Evolutionary conservation across 1,284 basidiomycete genomes (phyloP), one percentile per base, ranked within the genome.

Genomic region (Kalmanozyma brasiliensis): DNA sequence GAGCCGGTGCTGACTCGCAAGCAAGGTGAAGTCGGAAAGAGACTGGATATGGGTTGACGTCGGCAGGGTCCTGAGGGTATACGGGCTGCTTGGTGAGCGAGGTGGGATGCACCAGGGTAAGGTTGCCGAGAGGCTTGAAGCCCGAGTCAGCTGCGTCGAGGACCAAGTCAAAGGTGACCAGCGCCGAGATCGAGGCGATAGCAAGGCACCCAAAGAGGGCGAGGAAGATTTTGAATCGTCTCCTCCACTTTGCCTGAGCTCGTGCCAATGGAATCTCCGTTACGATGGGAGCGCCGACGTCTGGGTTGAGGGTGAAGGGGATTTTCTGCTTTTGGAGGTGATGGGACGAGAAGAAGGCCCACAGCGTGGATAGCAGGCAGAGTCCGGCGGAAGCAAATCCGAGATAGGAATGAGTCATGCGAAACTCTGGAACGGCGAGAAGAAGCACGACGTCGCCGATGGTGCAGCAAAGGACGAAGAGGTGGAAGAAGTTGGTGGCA

Each of bases 111-210:
- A 74, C 68, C 23, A 56, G 23, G 8, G 68, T 67, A 33, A 61
- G 68, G 23, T 74, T 66, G 22, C 68, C 73, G 8, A 68, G 40
- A 1, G 74, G 65, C 45, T 42, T 49, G 49, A 73, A 69, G 8
- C 56, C 57, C 3, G 71, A 66, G 22, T 76, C 74, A 29, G 62
- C 63, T 11, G 71, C 74, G 13, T 69, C 66, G 40, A 76, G 58
- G 11, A 60, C 55, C 30, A 76, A 46, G 44, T 74, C 69, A 29
- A 74, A 72, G 11, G 67, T 68, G 37, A 76, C 55, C 16, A 73
- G 64, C 13, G 59, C 37, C 3, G 67, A 29, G 32, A 52, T 57
- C 11, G 48, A 33, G 5, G 63, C 58, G 8, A 62, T 38, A 24
- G 35, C 48, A n/a, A 66, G 36, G 44, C 57, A 62, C 17, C 66